Evolutionary conservation across 2,329 filamentous ascomycete species (phyloP), one percentile per base, ranked within the genome.

Genomic region (Ascosphaera apis): DNA sequence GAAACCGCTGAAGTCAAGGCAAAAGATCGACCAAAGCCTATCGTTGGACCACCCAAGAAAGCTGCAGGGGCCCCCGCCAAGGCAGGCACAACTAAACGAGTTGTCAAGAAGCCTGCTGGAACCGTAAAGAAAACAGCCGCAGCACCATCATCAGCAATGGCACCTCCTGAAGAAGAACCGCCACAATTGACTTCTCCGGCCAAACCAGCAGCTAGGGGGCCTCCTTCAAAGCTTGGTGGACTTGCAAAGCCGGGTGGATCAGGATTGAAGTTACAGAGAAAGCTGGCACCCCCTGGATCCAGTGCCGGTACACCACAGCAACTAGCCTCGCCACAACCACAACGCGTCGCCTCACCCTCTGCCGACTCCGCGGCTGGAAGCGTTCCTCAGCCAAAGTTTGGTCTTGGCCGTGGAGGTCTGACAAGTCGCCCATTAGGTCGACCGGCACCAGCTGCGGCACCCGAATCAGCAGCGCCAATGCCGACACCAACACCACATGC

Each of bases 1-100:
- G 79, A 86, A 37, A 65, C 67, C 3, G 81, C 80, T 18, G 74
- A 86, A 50, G 81, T 91, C 37, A 84, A 82, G 51, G 77, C 81
- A 18, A 91, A 88, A 52, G 82, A 83, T 51, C 91, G 91, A 57
- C 86, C 86, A 1, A 93, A 93, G 59, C 69, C 81, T 13, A 62
- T 64, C 25, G 59, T 65, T 35, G 62, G 66, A 16, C 69, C 72
- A 6, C 67, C 81, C 2, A 66, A 66, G 44, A 53, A 61, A 13
- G 60, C 63, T 31, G 57, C 67, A 25, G 63, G 71, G 2, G 66
- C 69, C 27, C 65, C 64, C 4, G 5, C 62, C 64, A 31, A 37
- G 36, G 1, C 57, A 63, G n/a, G n/a, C 5, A 51, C 63, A 3
- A 61, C 58, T 3, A 54, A 53, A 28, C 58, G 51, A 48, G 46